Evolutionary conservation across 371 early-diverging fungal genomes (phyloP).

Genomic region (Mortierella sp.): DNA sequence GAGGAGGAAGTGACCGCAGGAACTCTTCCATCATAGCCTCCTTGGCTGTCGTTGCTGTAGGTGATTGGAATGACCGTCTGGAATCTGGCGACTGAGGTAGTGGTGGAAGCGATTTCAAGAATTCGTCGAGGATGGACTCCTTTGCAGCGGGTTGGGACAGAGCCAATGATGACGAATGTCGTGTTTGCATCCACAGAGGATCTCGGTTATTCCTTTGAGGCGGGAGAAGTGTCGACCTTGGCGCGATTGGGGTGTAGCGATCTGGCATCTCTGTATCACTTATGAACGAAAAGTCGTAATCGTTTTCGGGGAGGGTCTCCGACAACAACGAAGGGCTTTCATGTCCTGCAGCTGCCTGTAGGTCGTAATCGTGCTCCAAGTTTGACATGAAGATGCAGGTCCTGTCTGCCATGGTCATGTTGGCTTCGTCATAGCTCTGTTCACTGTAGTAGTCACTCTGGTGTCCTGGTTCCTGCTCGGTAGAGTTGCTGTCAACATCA

Average conservation of each 20-base stretch:
- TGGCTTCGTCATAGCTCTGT: not conserved
- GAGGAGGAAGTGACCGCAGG: slow-evolving; percentile 1
- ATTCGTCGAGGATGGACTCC: slow-evolving; percentile 23
- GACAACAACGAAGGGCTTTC: slow-evolving; percentile 20
- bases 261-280: not conserved
- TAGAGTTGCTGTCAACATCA: not conserved
- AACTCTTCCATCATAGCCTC: not conserved
- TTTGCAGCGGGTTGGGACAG: not conserved
- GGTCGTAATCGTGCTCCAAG: slow-evolving; percentile 31
- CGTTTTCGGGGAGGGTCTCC: slow-evolving; percentile 31
- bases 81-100: slow-evolving; percentile 16
- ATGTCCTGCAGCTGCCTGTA: not conserved
- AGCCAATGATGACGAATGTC: not conserved
- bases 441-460: not conserved
- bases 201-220: not conserved
- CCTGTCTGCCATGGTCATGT: slow-evolving; percentile 25
- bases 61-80: not conserved
- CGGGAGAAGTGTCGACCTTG: not conserved
- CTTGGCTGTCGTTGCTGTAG: not conserved
- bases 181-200: slow-evolving; percentile 1
- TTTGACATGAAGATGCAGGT: slow-evolving; percentile 36
- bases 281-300: slow-evolving; percentile 25
- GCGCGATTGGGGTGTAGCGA: not conserved
- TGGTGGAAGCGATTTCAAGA: slow-evolving; percentile 18
- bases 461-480: not conserved